phyloP scores from a whole-genome alignment of 306 rosid genomes.

The Oemleria cerasiformis region DNA sequence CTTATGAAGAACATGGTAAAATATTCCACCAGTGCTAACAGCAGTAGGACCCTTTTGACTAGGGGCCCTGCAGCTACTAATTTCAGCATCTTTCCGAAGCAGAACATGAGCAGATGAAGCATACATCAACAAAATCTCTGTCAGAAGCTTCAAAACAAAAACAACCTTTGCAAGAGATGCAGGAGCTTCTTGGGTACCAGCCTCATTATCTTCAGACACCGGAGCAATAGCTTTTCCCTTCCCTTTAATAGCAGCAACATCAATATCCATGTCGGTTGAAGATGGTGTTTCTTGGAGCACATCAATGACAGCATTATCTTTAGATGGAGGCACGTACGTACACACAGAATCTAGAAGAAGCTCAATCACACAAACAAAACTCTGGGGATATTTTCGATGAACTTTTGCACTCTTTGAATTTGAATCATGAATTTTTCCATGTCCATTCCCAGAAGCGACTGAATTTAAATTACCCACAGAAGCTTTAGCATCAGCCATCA shows the following conservation, averaged over 20 bases:
- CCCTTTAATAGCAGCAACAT: constrained; percentile 67
- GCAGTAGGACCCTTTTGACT: constrained; percentile 51
- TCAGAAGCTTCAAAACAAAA: constrained; percentile 78
- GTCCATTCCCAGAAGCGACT: constrained; percentile 48
- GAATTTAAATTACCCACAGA: constrained; percentile 48
- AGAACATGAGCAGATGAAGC: constrained; percentile 84
- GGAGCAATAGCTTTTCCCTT: constrained; percentile 87
- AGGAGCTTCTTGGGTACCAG: constrained; percentile 59
- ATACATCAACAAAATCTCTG: constrained; percentile 80
- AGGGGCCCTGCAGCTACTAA: constrained; percentile 52
- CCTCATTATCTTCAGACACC: constrained; percentile 51
- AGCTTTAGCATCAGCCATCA: constrained; percentile 58
- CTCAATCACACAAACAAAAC: constrained; percentile 82
- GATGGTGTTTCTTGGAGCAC: constrained; percentile 36
- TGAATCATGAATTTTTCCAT: constrained; percentile 63
- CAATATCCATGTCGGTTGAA: constrained; percentile 86
- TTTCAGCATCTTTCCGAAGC: constrained; percentile 84
- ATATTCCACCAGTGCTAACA: constrained; percentile 61
- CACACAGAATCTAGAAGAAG: constrained; percentile 80
- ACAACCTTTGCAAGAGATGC: constrained; percentile 89
- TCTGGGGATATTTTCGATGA: constrained; percentile 63
- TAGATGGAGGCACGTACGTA: constrained; percentile 60
- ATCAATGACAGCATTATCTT: constrained; percentile 50
- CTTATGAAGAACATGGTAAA: constrained; percentile 75
- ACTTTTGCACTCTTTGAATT: constrained; percentile 54